Evolutionary conservation across 805 yeast species (phyloP), one percentile per base, ranked within the genome.

Genomic region (Priceomyces melissophilus): DNA sequence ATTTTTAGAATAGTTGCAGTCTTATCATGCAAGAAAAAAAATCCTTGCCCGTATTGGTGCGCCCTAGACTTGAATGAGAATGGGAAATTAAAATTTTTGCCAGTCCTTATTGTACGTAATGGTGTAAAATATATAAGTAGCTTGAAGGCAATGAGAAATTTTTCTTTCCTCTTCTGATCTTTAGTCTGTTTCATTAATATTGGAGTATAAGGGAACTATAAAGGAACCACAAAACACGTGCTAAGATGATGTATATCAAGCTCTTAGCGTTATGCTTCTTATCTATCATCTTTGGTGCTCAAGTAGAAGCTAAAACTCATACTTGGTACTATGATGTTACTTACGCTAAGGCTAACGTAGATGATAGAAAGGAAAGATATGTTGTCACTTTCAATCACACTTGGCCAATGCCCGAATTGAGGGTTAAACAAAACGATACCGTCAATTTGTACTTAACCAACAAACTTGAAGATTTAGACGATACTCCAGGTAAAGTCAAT

Each of bases 401-500:
- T 17, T 83, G 88, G 81, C 98, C 98, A 44, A 81, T 93, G 75
- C 99, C 99, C n/a, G 76, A 76, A 39, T 65, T 91, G 50, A 71
- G 78, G 37, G 89, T 87, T 48, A 73, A 76, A 50, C 82, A 78
- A 58, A 95, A 95, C 52, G 99, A 93, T 65, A 73, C 84, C 10
- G 73, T 93, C 38, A 62, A 82, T 42, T 67, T 88, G 30, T 78
- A 83, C 54, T 73, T 91, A 64, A 80, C 78, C 48, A 93, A 93
- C 58, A 88, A 87, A 25, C 77, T 90, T 41, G 70, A 59, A 16
- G 78, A 79, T 56, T 8, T 20, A 4, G 25, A 20, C 8, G 71
- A 77, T 38, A 82, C 79, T 55, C 14, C 33, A 9, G 35, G 17
- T 9, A 20, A 20, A 6, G 70, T 77, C 32, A 81, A 81, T 65